A percentile compares a stretch with the other conserved stretches of the same genome.
phyloP scores from a whole-genome alignment of 225 moss, liverwort and hornwort species.

The Anthoceros angustus region DNA sequence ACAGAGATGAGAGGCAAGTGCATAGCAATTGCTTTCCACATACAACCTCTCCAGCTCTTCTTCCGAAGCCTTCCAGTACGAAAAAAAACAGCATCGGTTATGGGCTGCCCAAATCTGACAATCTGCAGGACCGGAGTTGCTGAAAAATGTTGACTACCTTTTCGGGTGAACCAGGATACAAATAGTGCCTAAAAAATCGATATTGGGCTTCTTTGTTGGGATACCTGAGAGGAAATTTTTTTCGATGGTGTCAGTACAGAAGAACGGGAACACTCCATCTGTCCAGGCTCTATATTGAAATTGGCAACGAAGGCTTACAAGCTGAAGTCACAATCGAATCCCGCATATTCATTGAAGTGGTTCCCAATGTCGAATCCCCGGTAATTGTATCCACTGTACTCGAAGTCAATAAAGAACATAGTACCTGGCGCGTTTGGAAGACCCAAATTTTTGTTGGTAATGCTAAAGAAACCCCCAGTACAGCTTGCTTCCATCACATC shows the following conservation, averaged over 20 bases:
- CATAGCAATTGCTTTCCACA: constrained; percentile 51
- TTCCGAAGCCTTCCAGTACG: constrained; percentile 26
- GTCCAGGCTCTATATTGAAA: not conserved
- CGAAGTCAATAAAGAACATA: constrained; percentile 62
- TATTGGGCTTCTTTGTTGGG: constrained; percentile 68
- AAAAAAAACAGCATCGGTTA: not conserved
- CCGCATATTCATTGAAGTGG: constrained; percentile 90
- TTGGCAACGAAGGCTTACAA: constrained; percentile 31
- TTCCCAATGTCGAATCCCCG: constrained; percentile 91
- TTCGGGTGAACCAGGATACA: constrained; percentile 39
- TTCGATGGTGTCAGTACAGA: not conserved
- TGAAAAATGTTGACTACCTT: constrained; percentile 24
- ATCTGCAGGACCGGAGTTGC: not conserved
- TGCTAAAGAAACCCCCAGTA: not conserved
- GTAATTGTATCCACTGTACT: constrained; percentile 62
- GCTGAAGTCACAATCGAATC: constrained; percentile 82
- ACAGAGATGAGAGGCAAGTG: constrained; percentile 73
- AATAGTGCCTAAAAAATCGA: constrained; percentile 68
- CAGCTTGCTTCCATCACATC: not conserved
- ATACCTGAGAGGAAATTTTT: constrained; percentile 35
- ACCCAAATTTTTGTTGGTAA: not conserved
- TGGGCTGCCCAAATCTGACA: not conserved
- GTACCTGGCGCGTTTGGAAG: constrained; percentile 21
- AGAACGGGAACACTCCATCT: too few relatives aligned
- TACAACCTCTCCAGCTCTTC: constrained; percentile 50